Percentiles rank a stretch among this genome's conserved stretches.
Evolutionary conservation across 1,139 yeast genomes (phyloP).

Genomic region (Hyphopichia burtonii): DNA sequence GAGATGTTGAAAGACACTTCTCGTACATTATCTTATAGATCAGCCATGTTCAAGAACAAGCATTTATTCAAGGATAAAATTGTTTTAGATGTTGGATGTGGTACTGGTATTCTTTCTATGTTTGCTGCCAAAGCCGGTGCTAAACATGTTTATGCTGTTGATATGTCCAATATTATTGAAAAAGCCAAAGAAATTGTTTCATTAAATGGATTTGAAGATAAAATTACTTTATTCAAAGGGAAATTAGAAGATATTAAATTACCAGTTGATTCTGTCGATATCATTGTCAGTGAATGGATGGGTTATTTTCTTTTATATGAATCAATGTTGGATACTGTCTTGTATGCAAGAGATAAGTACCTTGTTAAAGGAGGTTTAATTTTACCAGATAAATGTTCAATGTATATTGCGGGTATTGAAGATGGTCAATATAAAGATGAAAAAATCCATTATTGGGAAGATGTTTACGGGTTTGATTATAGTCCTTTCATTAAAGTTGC

Average conservation of each 20-base stretch:
- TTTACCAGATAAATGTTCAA: constrained; percentile 92
- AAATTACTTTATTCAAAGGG: constrained; percentile 86
- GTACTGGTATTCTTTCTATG: constrained; percentile 96
- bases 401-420: constrained; percentile 91
- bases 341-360: constrained; percentile 90
- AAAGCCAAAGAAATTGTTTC: constrained; percentile 88
- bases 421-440: constrained; percentile 93
- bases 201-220: constrained; percentile 81
- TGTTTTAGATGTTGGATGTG: constrained; percentile 98
- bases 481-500: constrained; percentile 70
- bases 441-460: constrained; percentile 93
- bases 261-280: constrained; percentile 82
- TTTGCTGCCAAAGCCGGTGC: constrained; percentile 99
- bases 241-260: constrained; percentile 90
- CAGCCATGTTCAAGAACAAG: constrained; percentile 89
- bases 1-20: constrained; percentile 97
- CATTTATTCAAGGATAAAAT: constrained; percentile 87
- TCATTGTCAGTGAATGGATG: constrained; percentile 99
- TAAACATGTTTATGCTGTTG: constrained; percentile 94
- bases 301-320: constrained; percentile 95
- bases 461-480: constrained; percentile 95
- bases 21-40: constrained; percentile 88
- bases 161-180: constrained; percentile 93
- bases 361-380: constrained; percentile 85
- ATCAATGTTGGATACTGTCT: constrained; percentile 96